phyloP scores from a whole-genome alignment of 1,284 basidiomycete genomes.

The Rhodotorula glutinis region DNA sequence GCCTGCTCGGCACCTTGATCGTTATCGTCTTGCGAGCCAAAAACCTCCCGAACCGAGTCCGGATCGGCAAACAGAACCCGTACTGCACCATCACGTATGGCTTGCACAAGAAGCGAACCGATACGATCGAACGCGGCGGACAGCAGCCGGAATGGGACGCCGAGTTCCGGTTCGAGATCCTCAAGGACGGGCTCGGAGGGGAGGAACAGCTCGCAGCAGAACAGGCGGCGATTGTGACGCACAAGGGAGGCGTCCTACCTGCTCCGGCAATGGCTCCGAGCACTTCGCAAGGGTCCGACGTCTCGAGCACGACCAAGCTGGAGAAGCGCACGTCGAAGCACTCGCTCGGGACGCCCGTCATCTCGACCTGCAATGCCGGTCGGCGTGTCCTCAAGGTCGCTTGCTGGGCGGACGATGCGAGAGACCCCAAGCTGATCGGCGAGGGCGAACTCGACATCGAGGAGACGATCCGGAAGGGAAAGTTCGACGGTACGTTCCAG shows the following conservation, averaged over 20 bases:
- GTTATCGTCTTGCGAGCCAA: conserved; percentile 63
- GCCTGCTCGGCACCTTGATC: conserved; percentile 79
- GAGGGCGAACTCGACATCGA: conserved; percentile 83
- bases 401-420: conserved; percentile 91
- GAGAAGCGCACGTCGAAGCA: conserved; percentile 14
- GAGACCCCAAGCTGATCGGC: conserved; percentile 94
- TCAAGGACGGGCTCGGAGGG: conserved; percentile 61
- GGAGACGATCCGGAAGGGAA: conserved; percentile 87
- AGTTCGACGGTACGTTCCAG: conserved; percentile 82
- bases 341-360: conserved; percentile 57
- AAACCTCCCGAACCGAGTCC: conserved; percentile 83
- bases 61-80: conserved; percentile 97
- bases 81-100: conserved; percentile 80
- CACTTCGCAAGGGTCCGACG: background rate
- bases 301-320: conserved; percentile 19
- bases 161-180: conserved; percentile 88
- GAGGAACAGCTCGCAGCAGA: conserved; percentile 62
- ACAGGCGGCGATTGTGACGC: conserved; percentile 47
- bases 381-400: conserved; percentile 63
- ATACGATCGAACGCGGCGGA: conserved; percentile 89
- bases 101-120: conserved; percentile 76
- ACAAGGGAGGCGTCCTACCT: conserved; percentile 54
- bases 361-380: conserved; percentile 11
- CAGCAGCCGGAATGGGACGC: conserved; percentile 99
- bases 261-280: background rate